Evolutionary conservation across 2,329 filamentous ascomycete genomes (phyloP), one percentile per base, ranked within the genome.

Genomic region (Lachnellula subtilissima): DNA sequence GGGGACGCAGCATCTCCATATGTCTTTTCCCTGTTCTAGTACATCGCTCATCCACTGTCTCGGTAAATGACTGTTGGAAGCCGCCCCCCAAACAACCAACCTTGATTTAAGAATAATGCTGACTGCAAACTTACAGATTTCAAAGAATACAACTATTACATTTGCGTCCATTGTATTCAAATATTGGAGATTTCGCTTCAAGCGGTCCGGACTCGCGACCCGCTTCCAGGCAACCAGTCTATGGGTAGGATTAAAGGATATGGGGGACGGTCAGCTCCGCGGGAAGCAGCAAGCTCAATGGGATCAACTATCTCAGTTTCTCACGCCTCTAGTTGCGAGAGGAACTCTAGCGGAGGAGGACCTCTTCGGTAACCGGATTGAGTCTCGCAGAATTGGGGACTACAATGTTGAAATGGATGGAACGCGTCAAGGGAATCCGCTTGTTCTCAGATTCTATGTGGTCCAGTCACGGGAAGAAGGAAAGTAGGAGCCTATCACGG

Each of bases 101-200:
- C 25, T 7, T 7, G 8, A 28, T 28, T 9, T 8, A 28, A 28
- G 25, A 28, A 28, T 7, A 28, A 28, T 28, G 7, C 25, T 28
- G 8, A 9, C 25, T 28, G 25, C 25, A 28, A 9, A 28, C 8
- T 28, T 28, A 7, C 25, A 28, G 25, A 7, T 28, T 28, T 7
- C 25, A 32, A 43, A 42, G 19, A 53, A 46, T 19, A 57, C 55
- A 8, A 53, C 45, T 15, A 43, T 47, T 12, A 57, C 45, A 22
- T 40, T 57, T 12, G 46, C 50, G 5, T 50, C 55, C 37, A 46
- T 50, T 39, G 40, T 57, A 22, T 57, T 57, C 47, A 32, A 39
- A 37, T 57, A 53, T 37, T 57, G 55, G 55, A 57, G 55, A 53
- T 39, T 40, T 17, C 23, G 19, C 17, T 45, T 53, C 17, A 50